Base-by-base conservation (phyloP, 148 eudicot species). In the Rhododendron williamsianum region DNA sequence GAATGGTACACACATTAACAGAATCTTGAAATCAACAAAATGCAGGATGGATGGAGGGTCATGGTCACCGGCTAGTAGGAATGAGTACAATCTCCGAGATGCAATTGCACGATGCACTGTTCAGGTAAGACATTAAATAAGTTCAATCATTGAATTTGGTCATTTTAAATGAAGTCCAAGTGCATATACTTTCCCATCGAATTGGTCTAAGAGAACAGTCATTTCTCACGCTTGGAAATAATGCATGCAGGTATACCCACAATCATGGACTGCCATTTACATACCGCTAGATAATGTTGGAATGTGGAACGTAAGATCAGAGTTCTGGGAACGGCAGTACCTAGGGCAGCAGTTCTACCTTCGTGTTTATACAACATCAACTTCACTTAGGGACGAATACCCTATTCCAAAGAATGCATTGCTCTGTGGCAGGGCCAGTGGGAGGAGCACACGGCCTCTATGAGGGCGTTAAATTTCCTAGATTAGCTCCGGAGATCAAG, bases 41-140 rank as follows among this genome's bases (percentile, higher is more conserved):
- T 85, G 84, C 94, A 96, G 99, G 87, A 95, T 97, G 98, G 99
- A 97, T 84, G 99, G 99, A 86, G 96, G 96, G 51, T 87, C 87
- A 36, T 97, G 99, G 99, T 91, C 91, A 46, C 19, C 88, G 21
- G 91, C 92, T 41, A 97, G 95, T 84, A 89, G 99, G 86, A 90
- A 84, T 67, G 86, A 87, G 80, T 97, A 97, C 89, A 97, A 97
- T 92, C 98, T 97, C 63, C 92, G 95, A 6, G 99, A 97, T 89
- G 99, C 96, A 76, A 85, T 94, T 58, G 87, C 93, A 56, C 93
- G 99, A 3, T 89, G 91, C 88, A 96, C 99, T 33, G 86, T 89
- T 87, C 98, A 97, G 95, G 99, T 96, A 72, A 83, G 82, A 35
- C 36, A 33, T 73, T 67, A 56, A 9, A 85, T 30, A 35, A 2